Percentiles rank a stretch among this genome's conserved stretches.
These are phyloP conservation scores for Cladosporium sp. DNA, from an alignment of 2,329 filamentous ascomycete species.

Conservation along the genomic window DNA sequence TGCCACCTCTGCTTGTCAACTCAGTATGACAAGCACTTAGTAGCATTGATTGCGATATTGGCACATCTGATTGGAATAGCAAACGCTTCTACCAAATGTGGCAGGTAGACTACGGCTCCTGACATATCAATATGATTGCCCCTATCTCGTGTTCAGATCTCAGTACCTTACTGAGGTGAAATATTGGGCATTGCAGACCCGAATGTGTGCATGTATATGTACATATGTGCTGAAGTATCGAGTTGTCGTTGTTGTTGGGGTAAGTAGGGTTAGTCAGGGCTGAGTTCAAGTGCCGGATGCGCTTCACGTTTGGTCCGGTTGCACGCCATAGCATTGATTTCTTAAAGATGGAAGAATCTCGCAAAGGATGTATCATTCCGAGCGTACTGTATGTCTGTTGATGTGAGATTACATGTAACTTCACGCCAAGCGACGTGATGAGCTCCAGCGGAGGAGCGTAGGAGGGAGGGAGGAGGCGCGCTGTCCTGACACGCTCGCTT, in stretches of 20 bases:
- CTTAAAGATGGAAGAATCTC: background rate
- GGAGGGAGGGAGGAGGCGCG: background rate
- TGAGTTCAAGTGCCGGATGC: too few relatives aligned
- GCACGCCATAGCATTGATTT: background rate
- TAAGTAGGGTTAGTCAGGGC: background rate
- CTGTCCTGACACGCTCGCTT: background rate
- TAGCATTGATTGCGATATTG: too few relatives aligned
- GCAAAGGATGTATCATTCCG: background rate
- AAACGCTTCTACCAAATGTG: too few relatives aligned
- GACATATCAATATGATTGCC: background rate
- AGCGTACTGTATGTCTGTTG: background rate
- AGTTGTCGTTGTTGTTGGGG: background rate
- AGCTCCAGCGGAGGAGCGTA: background rate
- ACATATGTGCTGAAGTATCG: background rate
- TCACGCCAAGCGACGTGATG: background rate
- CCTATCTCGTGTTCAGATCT: background rate
- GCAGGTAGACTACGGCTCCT: background rate
- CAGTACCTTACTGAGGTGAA: background rate
- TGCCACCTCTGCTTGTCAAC: too few relatives aligned
- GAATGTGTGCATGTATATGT: background rate
- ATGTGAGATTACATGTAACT: background rate
- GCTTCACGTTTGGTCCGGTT: background rate
- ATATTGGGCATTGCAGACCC: background rate
- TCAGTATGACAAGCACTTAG: too few relatives aligned
- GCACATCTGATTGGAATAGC: too few relatives aligned